Evolutionary conservation across 202 grass and related monocot genomes (phyloP).

Genomic region (Bolboschoenoplectus hybrid): DNA sequence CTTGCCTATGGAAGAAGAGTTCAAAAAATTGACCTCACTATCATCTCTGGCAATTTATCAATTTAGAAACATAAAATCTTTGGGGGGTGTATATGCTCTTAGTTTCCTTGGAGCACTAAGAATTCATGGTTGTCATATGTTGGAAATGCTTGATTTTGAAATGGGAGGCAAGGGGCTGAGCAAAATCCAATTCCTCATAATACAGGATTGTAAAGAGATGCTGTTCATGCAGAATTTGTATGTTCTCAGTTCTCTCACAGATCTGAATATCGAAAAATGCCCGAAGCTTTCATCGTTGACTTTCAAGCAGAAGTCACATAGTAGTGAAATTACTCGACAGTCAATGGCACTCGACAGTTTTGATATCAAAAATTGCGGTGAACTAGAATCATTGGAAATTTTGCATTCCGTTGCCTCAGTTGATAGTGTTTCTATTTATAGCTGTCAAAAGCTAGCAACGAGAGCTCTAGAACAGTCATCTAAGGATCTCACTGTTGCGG

Average conservation of each 20-base stretch:
- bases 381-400: constrained; percentile 27
- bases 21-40: constrained; percentile 23
- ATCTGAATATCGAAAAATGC: not conserved
- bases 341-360: not conserved
- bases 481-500: not conserved
- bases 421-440: not conserved
- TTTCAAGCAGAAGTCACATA: not conserved
- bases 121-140: constrained; percentile 9
- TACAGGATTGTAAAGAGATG: constrained; percentile 5
- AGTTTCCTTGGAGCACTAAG: not conserved
- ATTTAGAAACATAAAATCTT: constrained; percentile 17
- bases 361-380: constrained; percentile 4
- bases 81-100: constrained; percentile 8
- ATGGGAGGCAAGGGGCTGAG: constrained; percentile 7
- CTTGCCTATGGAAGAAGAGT: constrained; percentile 16
- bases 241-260: not conserved
- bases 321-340: not conserved
- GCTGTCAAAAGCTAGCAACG: not conserved
- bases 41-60: constrained; percentile 17
- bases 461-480: constrained; percentile 22
- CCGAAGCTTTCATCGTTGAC: constrained; percentile 16
- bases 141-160: constrained; percentile 32
- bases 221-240: constrained; percentile 7
- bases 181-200: not conserved
- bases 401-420: not conserved